phyloP scores from a whole-genome alignment of 2,329 filamentous ascomycete genomes.

The Cytospora leucostoma region DNA sequence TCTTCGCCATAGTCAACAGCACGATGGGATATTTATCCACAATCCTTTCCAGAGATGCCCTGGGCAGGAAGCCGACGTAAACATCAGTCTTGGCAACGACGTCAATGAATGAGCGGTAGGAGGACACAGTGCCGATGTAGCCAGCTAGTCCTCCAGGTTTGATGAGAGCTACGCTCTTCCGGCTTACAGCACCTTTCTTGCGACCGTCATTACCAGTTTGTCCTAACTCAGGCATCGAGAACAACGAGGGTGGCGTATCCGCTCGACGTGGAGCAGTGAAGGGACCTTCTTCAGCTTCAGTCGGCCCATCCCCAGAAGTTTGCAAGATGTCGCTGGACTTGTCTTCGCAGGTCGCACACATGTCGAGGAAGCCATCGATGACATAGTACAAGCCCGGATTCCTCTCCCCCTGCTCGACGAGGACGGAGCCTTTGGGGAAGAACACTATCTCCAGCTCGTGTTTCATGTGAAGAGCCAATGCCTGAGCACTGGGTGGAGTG shows the following conservation, averaged over 20 bases:
- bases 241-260: slow-evolving; percentile 30
- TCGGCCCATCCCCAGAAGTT: slow-evolving; percentile 38
- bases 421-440: slow-evolving; percentile 89
- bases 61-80: slow-evolving; percentile 91
- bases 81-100: slow-evolving; percentile 98
- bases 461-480: slow-evolving; percentile 75
- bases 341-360: slow-evolving; percentile 78
- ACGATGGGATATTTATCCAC: slow-evolving; percentile 92
- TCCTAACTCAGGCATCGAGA: slow-evolving; percentile 33
- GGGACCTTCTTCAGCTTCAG: slow-evolving; percentile 37
- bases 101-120: slow-evolving; percentile 93
- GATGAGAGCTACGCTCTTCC: slow-evolving; percentile 81
- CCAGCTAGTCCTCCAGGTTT: slow-evolving; percentile 94
- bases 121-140: slow-evolving; percentile 92
- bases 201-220: slow-evolving; percentile 40
- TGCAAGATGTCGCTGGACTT: slow-evolving; percentile 44
- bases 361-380: slow-evolving; percentile 93
- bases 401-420: slow-evolving; percentile 96
- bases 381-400: slow-evolving; percentile 97
- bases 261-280: slow-evolving; percentile 24
- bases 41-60: slow-evolving; percentile 82
- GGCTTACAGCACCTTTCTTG: slow-evolving; percentile 49
- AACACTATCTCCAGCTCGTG: slow-evolving; percentile 96
- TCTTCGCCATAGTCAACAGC: slow-evolving; percentile 92
- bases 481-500: slow-evolving; percentile 64